Evolutionary conservation across 768 basidiomycete genomes (phyloP).

Genomic region (Kwoniella sp.): DNA sequence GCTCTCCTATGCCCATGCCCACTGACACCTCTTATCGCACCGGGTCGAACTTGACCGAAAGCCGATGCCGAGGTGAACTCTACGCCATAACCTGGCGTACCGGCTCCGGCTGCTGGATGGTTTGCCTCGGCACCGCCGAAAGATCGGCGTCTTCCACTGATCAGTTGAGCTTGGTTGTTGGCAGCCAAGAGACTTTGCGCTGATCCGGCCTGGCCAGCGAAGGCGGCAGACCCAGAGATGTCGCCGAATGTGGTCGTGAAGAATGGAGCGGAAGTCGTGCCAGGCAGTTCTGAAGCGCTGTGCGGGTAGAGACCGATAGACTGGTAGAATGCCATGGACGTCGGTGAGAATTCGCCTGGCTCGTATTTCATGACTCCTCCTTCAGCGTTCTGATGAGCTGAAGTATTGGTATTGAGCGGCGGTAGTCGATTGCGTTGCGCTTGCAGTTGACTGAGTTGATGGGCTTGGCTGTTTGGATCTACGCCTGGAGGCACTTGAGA

Average conservation of each 20-base stretch:
- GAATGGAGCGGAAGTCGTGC: slow-evolving; percentile 41
- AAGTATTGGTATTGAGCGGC: slow-evolving; percentile 26
- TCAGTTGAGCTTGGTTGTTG: not conserved
- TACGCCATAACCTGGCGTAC: slow-evolving; percentile 50
- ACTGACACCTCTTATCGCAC: slow-evolving; percentile 28
- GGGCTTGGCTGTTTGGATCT: slow-evolving; percentile 16
- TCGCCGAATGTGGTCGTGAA: slow-evolving; percentile 34
- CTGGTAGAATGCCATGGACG: slow-evolving; percentile 48
- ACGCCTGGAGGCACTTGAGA: slow-evolving; percentile 10
- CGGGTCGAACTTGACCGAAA: slow-evolving; percentile 12
- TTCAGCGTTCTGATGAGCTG: not conserved
- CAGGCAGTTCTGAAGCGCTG: slow-evolving; percentile 30
- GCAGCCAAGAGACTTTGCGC: slow-evolving; percentile 13
- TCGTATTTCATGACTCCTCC: slow-evolving; percentile 36
- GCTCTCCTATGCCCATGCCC: slow-evolving; percentile 60
- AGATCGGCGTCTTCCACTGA: slow-evolving; percentile 24
- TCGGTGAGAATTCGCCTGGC: slow-evolving; percentile 47
- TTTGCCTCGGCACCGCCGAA: slow-evolving; percentile 32
- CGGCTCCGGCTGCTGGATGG: slow-evolving; percentile 49
- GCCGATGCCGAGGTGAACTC: slow-evolving; percentile 27
- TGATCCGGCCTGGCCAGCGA: slow-evolving; percentile 25
- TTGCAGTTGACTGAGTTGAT: slow-evolving; percentile 41
- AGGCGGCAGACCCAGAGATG: slow-evolving; percentile 2
- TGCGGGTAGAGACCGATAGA: slow-evolving; percentile 31
- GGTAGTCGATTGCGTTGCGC: slow-evolving; percentile 33